Evolutionary conservation across 768 basidiomycete species (phyloP).

Genomic region (Agrocybe praecox): DNA sequence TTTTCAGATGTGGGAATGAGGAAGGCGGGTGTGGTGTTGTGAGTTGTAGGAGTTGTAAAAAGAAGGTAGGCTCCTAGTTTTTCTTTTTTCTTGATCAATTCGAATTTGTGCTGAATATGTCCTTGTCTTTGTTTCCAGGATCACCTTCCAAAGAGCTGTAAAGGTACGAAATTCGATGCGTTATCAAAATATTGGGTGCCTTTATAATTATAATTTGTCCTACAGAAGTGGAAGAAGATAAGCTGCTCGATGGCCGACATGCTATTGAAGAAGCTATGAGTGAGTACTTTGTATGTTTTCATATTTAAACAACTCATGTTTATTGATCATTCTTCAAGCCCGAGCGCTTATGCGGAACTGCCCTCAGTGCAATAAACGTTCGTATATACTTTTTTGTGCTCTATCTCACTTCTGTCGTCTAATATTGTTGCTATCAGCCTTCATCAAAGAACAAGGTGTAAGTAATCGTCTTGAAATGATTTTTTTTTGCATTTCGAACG

Average conservation of each 20-base stretch:
- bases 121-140: constrained; percentile 44
- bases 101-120: no score
- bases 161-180: constrained; percentile 47
- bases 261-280: constrained; percentile 94
- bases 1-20: constrained; percentile 58
- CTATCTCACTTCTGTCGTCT: constrained; percentile 1
- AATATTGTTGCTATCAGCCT: constrained; percentile 44
- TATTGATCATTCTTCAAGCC: constrained; percentile 44
- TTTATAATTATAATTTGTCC: not conserved
- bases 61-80: no score
- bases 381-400: not conserved
- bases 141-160: constrained; percentile 80
- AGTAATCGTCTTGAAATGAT: constrained; percentile 24
- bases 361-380: constrained; percentile 83
- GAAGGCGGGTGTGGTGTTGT: constrained; percentile 76
- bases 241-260: constrained; percentile 73
- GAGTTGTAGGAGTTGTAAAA: constrained; percentile 81
- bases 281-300: constrained; percentile 29
- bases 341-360: constrained; percentile 86
- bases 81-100: no score
- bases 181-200: not conserved
- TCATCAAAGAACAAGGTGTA: constrained; percentile 81
- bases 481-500: not conserved
- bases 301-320: constrained; percentile 1
- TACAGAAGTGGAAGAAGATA: constrained; percentile 76